Evolutionary conservation across 1,284 basidiomycete species (phyloP), one percentile per base, ranked within the genome.

Genomic region (Naganishia sp.): DNA sequence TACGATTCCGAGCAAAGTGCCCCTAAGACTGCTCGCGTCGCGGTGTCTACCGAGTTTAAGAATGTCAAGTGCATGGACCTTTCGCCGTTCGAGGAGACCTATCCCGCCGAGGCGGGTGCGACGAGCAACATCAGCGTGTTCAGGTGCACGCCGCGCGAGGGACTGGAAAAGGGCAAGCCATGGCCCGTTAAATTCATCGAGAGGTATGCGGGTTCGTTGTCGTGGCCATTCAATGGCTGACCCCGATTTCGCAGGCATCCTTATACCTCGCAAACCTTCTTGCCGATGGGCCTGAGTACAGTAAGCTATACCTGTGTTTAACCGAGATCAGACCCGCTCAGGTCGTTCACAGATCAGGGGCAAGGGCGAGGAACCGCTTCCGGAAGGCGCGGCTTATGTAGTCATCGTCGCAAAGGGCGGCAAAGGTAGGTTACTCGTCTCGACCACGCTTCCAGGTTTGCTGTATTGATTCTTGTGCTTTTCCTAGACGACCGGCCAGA

Each of bases 41-140:
- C 89, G 2, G 50, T 44, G 0, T 90, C 90, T 13, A 93, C 94
- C 76, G 86, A 84, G 70, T 90, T 88, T 55, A 89, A 89, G 10
- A 91, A 92, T 0, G 83, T 79, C 69, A 95, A 95, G 78, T 94
- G 88, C 79, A 89, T 93, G 80, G 89, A 91, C 74, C 83, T 94
- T 15, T 84, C 90, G 2, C 80, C 87, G 9, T 79, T 91, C 28
- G 77, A 80, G 21, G 83, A 84, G 2, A 86, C 84, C 3, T 95
- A 94, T 78, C 86, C 89, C 0, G 71, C 77, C 0, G 83, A 78
- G 6, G 80, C 80, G 2, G 72, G 64, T 6, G 78, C 87, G 0
- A 63, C 67, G 0, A 75, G 86, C 2, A 88, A 86, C 0, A 81
- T 95, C 54, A 89, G 89, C 0, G 86, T 94, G 18, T 94, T 90